Evolutionary conservation across 2,329 filamentous ascomycete species (phyloP).

Genomic region (Epichloe sibirici): DNA sequence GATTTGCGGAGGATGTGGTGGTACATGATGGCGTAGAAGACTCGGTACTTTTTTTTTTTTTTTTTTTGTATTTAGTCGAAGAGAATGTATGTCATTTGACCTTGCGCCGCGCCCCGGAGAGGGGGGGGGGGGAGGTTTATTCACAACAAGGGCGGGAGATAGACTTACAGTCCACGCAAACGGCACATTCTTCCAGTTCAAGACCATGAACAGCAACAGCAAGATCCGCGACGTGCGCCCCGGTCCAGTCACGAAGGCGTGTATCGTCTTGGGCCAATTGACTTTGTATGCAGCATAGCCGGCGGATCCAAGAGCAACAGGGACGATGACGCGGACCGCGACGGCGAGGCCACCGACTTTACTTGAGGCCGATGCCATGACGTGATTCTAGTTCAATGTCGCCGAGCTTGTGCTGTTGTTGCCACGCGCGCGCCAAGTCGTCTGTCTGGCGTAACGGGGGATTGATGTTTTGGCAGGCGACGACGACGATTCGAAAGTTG

Average conservation of each 20-base stretch:
- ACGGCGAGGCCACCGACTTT: conserved; percentile 22
- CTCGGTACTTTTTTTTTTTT: too few species aligned
- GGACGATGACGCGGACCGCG: conserved; percentile 28
- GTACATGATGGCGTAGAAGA: conserved; percentile 44
- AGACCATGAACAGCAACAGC: conserved; percentile 40
- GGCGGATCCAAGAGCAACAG: conserved; percentile 27
- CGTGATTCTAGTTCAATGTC: background rate
- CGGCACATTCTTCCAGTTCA: conserved; percentile 65
- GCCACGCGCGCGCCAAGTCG: background rate
- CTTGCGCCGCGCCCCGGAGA: too few species aligned
- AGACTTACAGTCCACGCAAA: conserved; percentile 60
- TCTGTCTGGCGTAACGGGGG: background rate
- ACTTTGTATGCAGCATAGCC: conserved; percentile 36
- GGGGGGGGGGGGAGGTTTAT: too few species aligned
- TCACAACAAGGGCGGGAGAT: background rate
- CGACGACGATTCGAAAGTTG: too few species aligned
- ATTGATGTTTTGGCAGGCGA: too few species aligned
- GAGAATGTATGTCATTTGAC: background rate
- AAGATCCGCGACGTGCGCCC: conserved; percentile 40
- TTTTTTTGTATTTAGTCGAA: background rate
- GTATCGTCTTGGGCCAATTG: conserved; percentile 27
- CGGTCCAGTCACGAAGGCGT: conserved; percentile 39
- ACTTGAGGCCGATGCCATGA: conserved; percentile 20
- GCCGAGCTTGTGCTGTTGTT: background rate
- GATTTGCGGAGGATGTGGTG: conserved; percentile 40